These are phyloP conservation scores for Trapa bicornis DNA, from an alignment of 345 rosid genomes.

Conservation along the genomic window DNA sequence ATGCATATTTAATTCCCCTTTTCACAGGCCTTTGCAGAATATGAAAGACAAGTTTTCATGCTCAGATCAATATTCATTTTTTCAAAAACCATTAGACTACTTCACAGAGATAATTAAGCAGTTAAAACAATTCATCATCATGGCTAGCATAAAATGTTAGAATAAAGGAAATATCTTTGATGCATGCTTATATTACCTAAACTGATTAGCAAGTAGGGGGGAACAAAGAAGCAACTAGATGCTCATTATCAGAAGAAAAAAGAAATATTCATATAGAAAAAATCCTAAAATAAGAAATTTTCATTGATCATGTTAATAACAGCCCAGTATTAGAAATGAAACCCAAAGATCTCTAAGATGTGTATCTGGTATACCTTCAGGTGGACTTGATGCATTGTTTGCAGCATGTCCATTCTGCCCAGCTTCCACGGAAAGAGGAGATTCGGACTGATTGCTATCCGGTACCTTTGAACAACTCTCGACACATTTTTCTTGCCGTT, in stretches of 20 bases:
- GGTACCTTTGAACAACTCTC: constrained; percentile 59
- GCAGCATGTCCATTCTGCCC: constrained; percentile 52
- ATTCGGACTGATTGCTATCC: constrained; percentile 56
- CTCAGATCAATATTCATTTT: too few species aligned
- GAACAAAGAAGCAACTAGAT: not conserved
- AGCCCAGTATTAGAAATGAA: not conserved
- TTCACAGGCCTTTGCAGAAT: too few species aligned
- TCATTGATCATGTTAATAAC: not conserved
- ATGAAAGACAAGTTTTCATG: too few species aligned
- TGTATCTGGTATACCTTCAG: constrained; percentile 39
- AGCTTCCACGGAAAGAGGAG: constrained; percentile 74
- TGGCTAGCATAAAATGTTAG: not conserved
- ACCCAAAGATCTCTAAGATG: not conserved
- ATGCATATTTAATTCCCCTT: too few species aligned
- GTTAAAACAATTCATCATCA: not conserved
- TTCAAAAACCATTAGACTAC: too few species aligned
- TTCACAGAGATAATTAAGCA: too few species aligned
- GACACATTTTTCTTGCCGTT: constrained; percentile 47
- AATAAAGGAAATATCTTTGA: not conserved
- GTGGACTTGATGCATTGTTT: constrained; percentile 60
- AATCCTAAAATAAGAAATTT: not conserved
- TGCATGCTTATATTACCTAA: too few species aligned
- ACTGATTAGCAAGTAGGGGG: too few species aligned
- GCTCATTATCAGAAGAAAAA: too few species aligned
- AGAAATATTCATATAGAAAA: not conserved